Evolutionary conservation across 2,329 filamentous ascomycete species (phyloP).

Genomic region (Ophiocordyceps camponoti-floridani): DNA sequence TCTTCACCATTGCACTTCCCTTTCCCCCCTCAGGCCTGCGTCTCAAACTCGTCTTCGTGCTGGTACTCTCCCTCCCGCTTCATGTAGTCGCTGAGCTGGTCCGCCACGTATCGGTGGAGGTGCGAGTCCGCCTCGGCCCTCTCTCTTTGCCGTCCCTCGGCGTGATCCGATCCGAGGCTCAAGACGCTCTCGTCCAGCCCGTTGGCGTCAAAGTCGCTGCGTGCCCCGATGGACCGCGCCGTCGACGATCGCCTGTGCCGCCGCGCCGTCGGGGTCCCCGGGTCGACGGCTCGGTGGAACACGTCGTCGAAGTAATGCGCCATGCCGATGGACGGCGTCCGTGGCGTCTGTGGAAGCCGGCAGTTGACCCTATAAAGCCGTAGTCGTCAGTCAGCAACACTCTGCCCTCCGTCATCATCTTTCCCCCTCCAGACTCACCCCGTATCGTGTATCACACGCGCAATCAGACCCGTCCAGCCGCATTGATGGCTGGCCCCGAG

Average conservation of each 20-base stretch:
- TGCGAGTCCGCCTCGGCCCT: constrained; percentile 45
- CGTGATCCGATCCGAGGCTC: constrained; percentile 12
- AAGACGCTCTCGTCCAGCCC: constrained; percentile 23
- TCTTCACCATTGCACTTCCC: neutral
- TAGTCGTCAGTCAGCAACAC: neutral
- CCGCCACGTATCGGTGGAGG: constrained; percentile 64
- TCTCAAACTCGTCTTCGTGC: constrained; percentile 29
- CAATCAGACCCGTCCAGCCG: constrained; percentile 90
- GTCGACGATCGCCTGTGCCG: constrained; percentile 63
- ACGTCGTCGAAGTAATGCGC: constrained; percentile 93
- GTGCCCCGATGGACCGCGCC: constrained; percentile 63
- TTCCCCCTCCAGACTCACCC: constrained; percentile 44
- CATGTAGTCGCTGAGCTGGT: constrained; percentile 58
- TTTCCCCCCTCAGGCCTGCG: constrained; percentile 12
- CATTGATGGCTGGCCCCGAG: constrained; percentile 88
- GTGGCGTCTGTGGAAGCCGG: constrained; percentile 81
- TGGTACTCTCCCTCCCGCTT: constrained; percentile 10
- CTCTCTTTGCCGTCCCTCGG: constrained; percentile 23
- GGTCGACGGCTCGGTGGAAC: constrained; percentile 30
- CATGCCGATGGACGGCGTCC: constrained; percentile 68
- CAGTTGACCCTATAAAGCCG: constrained; percentile 50
- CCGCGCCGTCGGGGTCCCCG: constrained; percentile 23
- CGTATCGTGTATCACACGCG: constrained; percentile 94
- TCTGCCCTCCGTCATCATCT: neutral
- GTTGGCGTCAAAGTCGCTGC: constrained; percentile 56